Evolutionary conservation across 306 rosid genomes (phyloP).

Genomic region (Trifolium dubium): DNA sequence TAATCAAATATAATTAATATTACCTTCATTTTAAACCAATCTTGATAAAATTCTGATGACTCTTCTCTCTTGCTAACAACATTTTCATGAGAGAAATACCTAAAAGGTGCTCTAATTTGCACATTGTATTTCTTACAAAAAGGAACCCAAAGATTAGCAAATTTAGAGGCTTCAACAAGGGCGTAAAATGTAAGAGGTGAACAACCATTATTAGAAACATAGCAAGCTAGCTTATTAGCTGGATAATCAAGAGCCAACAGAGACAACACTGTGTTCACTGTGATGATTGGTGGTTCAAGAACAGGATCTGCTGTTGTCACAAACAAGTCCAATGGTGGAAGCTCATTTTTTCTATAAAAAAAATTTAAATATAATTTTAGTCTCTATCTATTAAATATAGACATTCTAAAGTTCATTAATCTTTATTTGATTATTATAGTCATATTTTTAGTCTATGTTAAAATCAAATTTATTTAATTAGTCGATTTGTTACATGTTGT

Average conservation of each 20-base stretch:
- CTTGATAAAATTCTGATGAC: slow-evolving; percentile 37
- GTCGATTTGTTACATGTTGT: too few species aligned
- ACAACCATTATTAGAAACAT: slow-evolving; percentile 66
- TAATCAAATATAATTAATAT: too few species aligned
- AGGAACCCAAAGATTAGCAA: slow-evolving; percentile 49
- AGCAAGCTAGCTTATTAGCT: slow-evolving; percentile 61
- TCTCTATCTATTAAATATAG: too few species aligned
- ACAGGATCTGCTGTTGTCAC: slow-evolving; percentile 67
- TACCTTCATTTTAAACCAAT: slow-evolving; percentile 57
- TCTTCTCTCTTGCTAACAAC: neutral
- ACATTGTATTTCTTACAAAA: slow-evolving; percentile 41
- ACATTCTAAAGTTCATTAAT: too few species aligned
- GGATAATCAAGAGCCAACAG: slow-evolving; percentile 66
- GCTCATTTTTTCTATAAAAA: slow-evolving; percentile 42
- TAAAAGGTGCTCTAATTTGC: slow-evolving; percentile 65
- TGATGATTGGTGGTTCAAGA: slow-evolving; percentile 62
- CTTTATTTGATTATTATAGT: too few species aligned
- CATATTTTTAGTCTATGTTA: too few species aligned
- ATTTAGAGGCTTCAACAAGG: slow-evolving; percentile 58
- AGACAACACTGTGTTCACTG: slow-evolving; percentile 64
- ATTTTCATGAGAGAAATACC: slow-evolving; percentile 42
- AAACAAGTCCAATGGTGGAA: slow-evolving; percentile 63
- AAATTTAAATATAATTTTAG: too few species aligned
- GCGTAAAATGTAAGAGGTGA: slow-evolving; percentile 55
- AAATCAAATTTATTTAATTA: too few species aligned